These are phyloP conservation scores for Mycena crocata DNA, from an alignment of 768 basidiomycete species.

Conservation along the genomic window DNA sequence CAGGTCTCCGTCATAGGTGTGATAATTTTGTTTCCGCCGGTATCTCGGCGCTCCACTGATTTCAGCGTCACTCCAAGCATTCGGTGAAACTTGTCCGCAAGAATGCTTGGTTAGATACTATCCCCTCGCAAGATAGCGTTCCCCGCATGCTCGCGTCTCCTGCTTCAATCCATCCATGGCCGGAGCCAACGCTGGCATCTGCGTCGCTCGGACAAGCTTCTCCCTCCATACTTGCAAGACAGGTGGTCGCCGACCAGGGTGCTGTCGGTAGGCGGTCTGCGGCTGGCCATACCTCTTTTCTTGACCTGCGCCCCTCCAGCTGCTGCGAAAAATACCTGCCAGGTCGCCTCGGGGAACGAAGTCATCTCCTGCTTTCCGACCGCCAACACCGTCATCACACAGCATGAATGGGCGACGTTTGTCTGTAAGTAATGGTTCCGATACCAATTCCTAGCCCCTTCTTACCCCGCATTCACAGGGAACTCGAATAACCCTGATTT, in stretches of 20 bases:
- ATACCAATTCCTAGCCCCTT: constrained; percentile 14
- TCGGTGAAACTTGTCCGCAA: too few relatives aligned
- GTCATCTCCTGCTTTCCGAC: constrained; percentile 84
- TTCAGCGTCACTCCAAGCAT: too few relatives aligned
- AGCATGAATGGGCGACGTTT: constrained; percentile 80
- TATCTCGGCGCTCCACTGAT: too few relatives aligned
- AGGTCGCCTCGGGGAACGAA: constrained; percentile 71
- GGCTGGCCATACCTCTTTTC: constrained; percentile 7
- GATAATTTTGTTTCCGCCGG: too few relatives aligned
- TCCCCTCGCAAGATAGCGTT: neutral
- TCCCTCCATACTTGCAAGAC: constrained; percentile 45
- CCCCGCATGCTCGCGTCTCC: constrained; percentile 20
- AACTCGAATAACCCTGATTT: constrained; percentile 78
- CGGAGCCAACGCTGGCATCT: constrained; percentile 10
- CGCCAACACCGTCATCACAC: constrained; percentile 62
- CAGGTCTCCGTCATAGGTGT: too few relatives aligned
- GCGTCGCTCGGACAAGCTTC: constrained; percentile 1
- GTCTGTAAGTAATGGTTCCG: constrained; percentile 70
- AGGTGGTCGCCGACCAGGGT: constrained; percentile 51
- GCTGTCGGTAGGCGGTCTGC: constrained; percentile 43
- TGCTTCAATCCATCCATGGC: constrained; percentile 13
- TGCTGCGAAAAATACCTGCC: constrained; percentile 61
- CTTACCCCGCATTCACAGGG: constrained; percentile 61
- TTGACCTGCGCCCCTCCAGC: constrained; percentile 32
- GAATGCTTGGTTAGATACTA: too few relatives aligned